phyloP scores from a whole-genome alignment of 352 stramenopile genomes.

The Blastocystis sp. region DNA sequence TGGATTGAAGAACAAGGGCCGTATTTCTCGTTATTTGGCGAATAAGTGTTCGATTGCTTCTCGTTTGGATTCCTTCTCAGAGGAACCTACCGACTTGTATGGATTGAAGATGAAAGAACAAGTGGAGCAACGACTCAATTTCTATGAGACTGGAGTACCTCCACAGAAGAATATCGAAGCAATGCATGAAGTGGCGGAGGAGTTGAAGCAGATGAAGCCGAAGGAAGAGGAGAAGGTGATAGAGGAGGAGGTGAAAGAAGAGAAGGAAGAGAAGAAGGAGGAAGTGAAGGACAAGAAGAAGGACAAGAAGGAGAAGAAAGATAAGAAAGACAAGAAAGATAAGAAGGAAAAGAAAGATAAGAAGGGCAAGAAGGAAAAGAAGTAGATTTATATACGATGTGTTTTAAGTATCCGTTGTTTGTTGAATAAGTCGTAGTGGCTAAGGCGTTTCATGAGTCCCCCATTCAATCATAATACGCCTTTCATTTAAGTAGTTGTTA shows the following conservation, averaged over 20 bases:
- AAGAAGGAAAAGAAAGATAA: constrained; percentile 71
- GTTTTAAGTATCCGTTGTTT: constrained; percentile 55
- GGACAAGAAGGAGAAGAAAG: constrained; percentile 72
- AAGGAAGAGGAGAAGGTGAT: constrained; percentile 63
- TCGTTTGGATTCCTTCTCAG: constrained; percentile 95
- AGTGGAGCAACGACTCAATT: constrained; percentile 95
- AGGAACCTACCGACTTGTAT: constrained; percentile 87
- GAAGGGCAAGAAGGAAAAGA: constrained; percentile 69
- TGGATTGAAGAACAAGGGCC: constrained; percentile 97
- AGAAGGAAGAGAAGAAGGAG: constrained; percentile 66
- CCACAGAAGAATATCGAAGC: constrained; percentile 97
- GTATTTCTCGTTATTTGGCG: constrained; percentile 95
- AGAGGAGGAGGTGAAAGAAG: constrained; percentile 65
- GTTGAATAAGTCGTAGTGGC: background rate
- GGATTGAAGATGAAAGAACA: constrained; percentile 96
- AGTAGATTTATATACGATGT: constrained; percentile 49
- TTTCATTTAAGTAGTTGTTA: background rate
- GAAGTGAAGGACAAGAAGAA: constrained; percentile 76
- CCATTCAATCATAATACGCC: background rate
- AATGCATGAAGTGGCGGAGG: constrained; percentile 86
- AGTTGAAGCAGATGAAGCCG: constrained; percentile 69
- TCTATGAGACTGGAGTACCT: constrained; percentile 94
- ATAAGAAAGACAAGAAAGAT: too few relatives aligned
- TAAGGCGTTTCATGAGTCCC: background rate
- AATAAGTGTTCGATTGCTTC: constrained; percentile 99